Evolutionary conservation across 305 asterid genomes (phyloP).

Genomic region (Solanum chacoense): DNA sequence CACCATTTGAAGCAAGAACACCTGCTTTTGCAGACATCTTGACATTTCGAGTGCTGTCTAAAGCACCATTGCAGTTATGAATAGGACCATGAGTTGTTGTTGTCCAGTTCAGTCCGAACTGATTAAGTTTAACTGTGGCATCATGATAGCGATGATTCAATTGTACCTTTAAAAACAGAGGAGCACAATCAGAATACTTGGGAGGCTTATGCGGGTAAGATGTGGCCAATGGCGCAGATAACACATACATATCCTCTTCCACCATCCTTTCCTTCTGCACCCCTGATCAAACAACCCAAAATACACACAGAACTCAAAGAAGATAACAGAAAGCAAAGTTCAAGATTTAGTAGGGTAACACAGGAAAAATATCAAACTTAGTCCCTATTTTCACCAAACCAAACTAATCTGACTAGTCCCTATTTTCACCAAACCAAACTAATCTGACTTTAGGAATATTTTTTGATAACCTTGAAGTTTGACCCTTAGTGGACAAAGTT

Average conservation of each 20-base stretch:
- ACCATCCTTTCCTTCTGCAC: constrained; percentile 77
- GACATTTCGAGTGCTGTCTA: constrained; percentile 14
- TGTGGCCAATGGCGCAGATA: constrained; percentile 47
- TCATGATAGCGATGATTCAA: constrained; percentile 3
- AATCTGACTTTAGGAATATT: not conserved
- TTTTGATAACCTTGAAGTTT: not conserved
- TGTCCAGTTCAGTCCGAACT: constrained; percentile 74
- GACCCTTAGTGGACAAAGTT: not conserved
- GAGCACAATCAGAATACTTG: constrained; percentile 68
- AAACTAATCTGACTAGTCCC: not conserved
- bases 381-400: not conserved
- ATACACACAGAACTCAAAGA: constrained; percentile 7
- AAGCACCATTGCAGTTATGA: constrained; percentile 22
- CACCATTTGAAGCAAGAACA: constrained; percentile 20
- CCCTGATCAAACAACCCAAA: constrained; percentile 32
- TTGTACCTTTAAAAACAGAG: constrained; percentile 68
- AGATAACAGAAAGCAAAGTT: not conserved
- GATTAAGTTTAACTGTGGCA: constrained; percentile 84
- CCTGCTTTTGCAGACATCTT: constrained; percentile 28
- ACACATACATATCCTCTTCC: constrained; percentile 69
- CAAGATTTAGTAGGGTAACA: not conserved
- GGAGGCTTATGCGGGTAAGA: constrained; percentile 71
- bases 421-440: not conserved
- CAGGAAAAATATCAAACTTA: not conserved
- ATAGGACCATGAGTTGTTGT: constrained; percentile 77